phyloP scores from a whole-genome alignment of 1,139 yeast species.

The Hansenula lynferdii region DNA sequence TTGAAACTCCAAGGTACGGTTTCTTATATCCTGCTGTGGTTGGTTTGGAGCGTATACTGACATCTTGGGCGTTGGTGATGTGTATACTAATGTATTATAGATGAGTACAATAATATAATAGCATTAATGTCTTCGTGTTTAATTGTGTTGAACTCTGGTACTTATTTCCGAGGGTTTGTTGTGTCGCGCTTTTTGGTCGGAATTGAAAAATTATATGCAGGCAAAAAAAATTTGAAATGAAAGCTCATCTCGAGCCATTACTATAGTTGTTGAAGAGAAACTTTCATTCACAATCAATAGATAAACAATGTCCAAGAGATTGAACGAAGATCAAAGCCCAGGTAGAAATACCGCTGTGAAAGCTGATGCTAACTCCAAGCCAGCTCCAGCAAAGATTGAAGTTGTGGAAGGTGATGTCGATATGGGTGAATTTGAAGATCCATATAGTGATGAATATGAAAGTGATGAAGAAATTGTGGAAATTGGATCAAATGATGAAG shows the following conservation, averaged over 20 bases:
- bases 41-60: slow-evolving; percentile 10
- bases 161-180: too few relatives aligned
- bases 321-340: slow-evolving; percentile 36
- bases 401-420: slow-evolving; percentile 43
- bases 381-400: slow-evolving; percentile 24
- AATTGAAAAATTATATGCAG: neutral
- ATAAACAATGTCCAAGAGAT: slow-evolving; percentile 57
- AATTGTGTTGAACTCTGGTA: too few relatives aligned
- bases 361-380: slow-evolving; percentile 26
- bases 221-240: neutral
- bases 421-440: slow-evolving; percentile 91
- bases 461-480: slow-evolving; percentile 89
- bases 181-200: too few relatives aligned
- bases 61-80: too few relatives aligned
- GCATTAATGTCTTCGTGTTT: too few relatives aligned
- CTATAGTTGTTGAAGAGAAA: neutral
- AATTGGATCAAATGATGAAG: slow-evolving; percentile 65
- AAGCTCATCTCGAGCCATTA: slow-evolving; percentile 1
- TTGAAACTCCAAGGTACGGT: slow-evolving; percentile 81
- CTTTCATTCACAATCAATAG: too few relatives aligned
- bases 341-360: slow-evolving; percentile 34
- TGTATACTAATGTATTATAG: too few relatives aligned
- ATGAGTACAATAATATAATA: too few relatives aligned
- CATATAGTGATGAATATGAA: slow-evolving; percentile 92
- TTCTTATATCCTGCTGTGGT: slow-evolving; percentile 44